Evolutionary conservation across 148 eudicot genomes (phyloP), one percentile per base, ranked within the genome.

Genomic region (Limonium bicolor): DNA sequence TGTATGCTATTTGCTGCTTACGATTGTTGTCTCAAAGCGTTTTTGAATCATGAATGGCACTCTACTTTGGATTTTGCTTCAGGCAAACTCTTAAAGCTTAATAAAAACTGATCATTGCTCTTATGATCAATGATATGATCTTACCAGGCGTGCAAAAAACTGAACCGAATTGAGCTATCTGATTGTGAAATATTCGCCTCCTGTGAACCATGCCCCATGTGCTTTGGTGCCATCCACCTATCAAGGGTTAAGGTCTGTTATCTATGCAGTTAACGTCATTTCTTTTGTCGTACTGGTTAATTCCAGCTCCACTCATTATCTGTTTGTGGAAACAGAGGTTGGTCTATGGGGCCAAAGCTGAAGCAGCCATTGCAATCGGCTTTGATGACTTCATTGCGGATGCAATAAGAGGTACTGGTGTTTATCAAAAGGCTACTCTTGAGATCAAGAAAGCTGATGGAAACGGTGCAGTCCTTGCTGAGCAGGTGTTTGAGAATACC

Each of bases 191-290:
- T 76, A 29, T 76, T 64, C 27, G 75, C 83, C 32, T 76, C 83
- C 3, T 76, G 83, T 39, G 83, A 76, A 52, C 83, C 83, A 17
- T 76, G 83, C 23, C 75, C 83, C 17, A 76, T 76, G 83, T 76
- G 83, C 65, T 76, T 76, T 35, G 78, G 78, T 24, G 83, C 83
- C 28, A 76, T 76, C 49, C 72, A 66, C 52, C 69, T 71, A 14
- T 67, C 16, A 72, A 72, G 78, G 78, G 59, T 71, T 31, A 43
- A 43, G 48, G 48, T 43, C 19, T 6, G 24, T 13, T 29, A n/a
- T 20, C 15, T 16, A 20, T 43, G 30, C 9, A 14, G 8, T 18
- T 43, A 40, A 40, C 20, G 15, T 40, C 16, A 10, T 20, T 10
- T 40, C 25, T 20, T 20, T 24, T 11, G 1, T 43, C 22, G 18